phyloP scores from a whole-genome alignment of 306 rosid genomes.

The Arachis stenosperma region DNA sequence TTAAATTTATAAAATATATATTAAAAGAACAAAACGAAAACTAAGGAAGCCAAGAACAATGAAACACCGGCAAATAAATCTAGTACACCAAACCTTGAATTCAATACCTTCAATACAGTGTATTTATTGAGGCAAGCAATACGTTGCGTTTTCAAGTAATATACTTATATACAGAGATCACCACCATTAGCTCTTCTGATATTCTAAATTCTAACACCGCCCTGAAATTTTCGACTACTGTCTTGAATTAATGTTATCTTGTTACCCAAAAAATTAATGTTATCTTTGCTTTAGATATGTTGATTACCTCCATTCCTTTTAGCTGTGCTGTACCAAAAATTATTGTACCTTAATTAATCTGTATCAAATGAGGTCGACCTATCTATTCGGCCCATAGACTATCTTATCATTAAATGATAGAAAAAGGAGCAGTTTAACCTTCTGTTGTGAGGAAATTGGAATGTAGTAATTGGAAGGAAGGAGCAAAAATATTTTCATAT shows the following conservation, averaged over 20 bases:
- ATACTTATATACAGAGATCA: not conserved
- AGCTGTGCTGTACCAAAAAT: no score
- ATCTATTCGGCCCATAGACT: not conserved
- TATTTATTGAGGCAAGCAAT: slow-evolving; percentile 26
- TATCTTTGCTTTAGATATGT: not conserved
- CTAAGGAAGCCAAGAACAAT: not conserved
- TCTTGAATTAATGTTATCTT: not conserved
- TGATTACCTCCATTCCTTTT: no score
- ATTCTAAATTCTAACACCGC: no score
- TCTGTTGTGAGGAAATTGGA: slow-evolving; percentile 18
- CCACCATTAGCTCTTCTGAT: not conserved
- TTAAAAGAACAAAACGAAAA: no score
- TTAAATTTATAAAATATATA: no score
- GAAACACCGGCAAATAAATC: not conserved
- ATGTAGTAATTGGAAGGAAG: slow-evolving; percentile 16
- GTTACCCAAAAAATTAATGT: not conserved
- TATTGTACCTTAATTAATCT: no score
- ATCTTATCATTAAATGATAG: not conserved
- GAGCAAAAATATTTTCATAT: not conserved
- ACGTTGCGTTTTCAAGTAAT: not conserved
- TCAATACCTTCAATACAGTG: slow-evolving; percentile 22
- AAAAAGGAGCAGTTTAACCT: not conserved
- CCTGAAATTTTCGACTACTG: not conserved
- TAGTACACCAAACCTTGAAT: slow-evolving; percentile 37
- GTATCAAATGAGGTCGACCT: no score